Conservation (phyloP, 768 basidiomycete genomes). For the Collybia sp. region DNA sequence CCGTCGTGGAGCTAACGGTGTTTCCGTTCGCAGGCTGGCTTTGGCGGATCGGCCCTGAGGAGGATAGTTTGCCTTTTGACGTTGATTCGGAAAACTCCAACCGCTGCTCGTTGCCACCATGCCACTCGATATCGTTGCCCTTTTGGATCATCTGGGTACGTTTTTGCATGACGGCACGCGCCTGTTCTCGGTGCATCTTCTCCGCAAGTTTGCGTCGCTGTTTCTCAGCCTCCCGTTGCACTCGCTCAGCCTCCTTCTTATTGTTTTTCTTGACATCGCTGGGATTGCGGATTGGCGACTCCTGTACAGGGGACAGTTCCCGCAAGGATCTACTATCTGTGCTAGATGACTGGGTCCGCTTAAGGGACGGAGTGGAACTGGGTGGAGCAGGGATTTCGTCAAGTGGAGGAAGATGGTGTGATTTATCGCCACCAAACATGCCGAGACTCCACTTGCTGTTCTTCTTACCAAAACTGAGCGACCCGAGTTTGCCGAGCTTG, state of each 20-base stretch:
- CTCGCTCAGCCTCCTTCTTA: conserved; percentile 78
- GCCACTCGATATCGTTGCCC: conserved; percentile 63
- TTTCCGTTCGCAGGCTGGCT: conserved; percentile 37
- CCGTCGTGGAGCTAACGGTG: conserved; percentile 38
- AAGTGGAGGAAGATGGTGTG: conserved; percentile 64
- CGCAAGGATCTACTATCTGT: conserved; percentile 65
- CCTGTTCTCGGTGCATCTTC: conserved; percentile 78
- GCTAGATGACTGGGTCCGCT: conserved; percentile 75
- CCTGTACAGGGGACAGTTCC: conserved; percentile 44
- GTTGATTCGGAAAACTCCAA: conserved; percentile 32
- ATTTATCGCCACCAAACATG: conserved; percentile 76
- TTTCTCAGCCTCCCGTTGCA: conserved; percentile 78
- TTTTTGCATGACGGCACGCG: conserved; percentile 90
- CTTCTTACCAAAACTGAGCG: conserved; percentile 67
- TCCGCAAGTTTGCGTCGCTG: conserved; percentile 75
- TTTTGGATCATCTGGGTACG: conserved; percentile 71
- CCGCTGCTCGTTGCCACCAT: conserved; percentile 40
- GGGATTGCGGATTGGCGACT: conserved; percentile 29
- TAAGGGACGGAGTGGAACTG: conserved; percentile 60
- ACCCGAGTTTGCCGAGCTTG: conserved; percentile 54
- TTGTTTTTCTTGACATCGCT: conserved; percentile 65
- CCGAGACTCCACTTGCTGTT: conserved; percentile 58
- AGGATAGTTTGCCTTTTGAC: conserved; percentile 46
- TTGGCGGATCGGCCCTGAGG: conserved; percentile 63
- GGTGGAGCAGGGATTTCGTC: conserved; percentile 62